Percentiles rank a stretch among this genome's conserved stretches.
phyloP scores from a whole-genome alignment of 164 flowering plant genomes.

The Annona squamosa region DNA sequence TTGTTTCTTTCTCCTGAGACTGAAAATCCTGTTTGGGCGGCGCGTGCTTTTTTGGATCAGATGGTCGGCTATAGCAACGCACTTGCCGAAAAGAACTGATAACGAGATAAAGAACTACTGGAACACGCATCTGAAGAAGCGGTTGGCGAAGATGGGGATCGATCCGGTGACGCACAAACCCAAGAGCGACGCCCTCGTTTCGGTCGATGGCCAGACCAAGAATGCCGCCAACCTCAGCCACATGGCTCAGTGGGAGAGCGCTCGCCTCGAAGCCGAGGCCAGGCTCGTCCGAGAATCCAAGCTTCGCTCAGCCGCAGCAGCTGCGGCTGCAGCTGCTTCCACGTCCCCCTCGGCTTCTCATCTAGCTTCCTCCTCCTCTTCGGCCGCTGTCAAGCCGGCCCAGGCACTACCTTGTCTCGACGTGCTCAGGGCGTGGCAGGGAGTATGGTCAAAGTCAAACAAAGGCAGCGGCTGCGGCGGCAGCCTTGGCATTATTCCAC shows the following conservation, averaged over 20 bases:
- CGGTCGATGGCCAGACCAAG: slow-evolving; percentile 42
- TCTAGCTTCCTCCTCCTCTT: not conserved
- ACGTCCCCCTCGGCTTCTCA: not conserved
- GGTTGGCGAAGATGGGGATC: slow-evolving; percentile 78
- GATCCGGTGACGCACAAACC: slow-evolving; percentile 96
- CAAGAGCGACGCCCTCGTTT: slow-evolving; percentile 47
- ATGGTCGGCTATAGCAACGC: slow-evolving; percentile 96
- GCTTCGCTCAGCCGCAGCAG: slow-evolving; percentile 32
- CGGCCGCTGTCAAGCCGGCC: not conserved
- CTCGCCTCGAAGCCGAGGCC: slow-evolving; percentile 90
- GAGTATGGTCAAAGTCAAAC: slow-evolving; percentile 21
- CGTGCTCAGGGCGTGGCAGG: slow-evolving; percentile 41
- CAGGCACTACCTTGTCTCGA: slow-evolving; percentile 33
- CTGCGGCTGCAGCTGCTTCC: not conserved
- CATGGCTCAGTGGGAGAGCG: slow-evolving; percentile 97
- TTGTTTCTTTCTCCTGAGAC: not conserved
- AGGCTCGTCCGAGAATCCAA: slow-evolving; percentile 68
- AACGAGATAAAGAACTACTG: slow-evolving; percentile 64
- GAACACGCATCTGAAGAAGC: slow-evolving; percentile 94
- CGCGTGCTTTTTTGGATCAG: slow-evolving; percentile 24
- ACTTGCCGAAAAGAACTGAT: slow-evolving; percentile 51
- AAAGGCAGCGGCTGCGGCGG: slow-evolving; percentile 1
- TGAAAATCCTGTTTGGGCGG: not conserved
- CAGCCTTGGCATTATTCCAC: not conserved
- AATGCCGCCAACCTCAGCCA: slow-evolving; percentile 72